Evolutionary conservation across 1,139 yeast genomes (phyloP).

Genomic region (Saccharomyces pastorianus): DNA sequence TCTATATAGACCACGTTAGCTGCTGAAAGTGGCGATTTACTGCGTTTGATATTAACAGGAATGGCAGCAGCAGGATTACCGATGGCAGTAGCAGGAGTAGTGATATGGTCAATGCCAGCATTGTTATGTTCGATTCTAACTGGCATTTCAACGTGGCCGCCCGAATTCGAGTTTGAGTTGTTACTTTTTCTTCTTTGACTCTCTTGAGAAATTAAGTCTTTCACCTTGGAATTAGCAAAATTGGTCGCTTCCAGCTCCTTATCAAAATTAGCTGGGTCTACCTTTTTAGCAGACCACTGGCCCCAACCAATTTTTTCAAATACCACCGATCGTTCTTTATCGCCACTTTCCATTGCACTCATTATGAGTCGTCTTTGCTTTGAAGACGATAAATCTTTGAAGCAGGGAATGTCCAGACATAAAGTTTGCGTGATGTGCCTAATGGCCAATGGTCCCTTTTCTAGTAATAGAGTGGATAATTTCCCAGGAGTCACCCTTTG

Average conservation of each 20-base stretch:
- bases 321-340: conserved; percentile 51
- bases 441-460: conserved; percentile 84
- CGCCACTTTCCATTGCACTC: conserved; percentile 79
- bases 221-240: conserved; percentile 32
- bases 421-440: conserved; percentile 80
- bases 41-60: neutral
- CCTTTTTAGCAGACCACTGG: conserved; percentile 79
- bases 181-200: conserved; percentile 31
- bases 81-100: conserved; percentile 4
- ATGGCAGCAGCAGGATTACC: conserved; percentile 1
- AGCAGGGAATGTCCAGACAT: conserved; percentile 66
- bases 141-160: conserved; percentile 8
- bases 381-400: conserved; percentile 70
- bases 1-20: conserved; percentile 28
- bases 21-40: conserved; percentile 5
- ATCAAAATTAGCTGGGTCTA: conserved; percentile 43
- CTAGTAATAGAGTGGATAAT: conserved; percentile 56
- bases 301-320: conserved; percentile 98
- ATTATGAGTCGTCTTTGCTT: conserved; percentile 86
- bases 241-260: conserved; percentile 31
- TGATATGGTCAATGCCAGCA: neutral
- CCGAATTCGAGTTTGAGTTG: conserved; percentile 31
- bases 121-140: neutral
- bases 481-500: conserved; percentile 75
- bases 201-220: conserved; percentile 28